A percentile compares a stretch with the other conserved stretches of the same genome.
These are phyloP conservation scores for Rugonectria rugulosa DNA, from an alignment of 2,329 filamentous ascomycete genomes.

Conservation along the genomic window DNA sequence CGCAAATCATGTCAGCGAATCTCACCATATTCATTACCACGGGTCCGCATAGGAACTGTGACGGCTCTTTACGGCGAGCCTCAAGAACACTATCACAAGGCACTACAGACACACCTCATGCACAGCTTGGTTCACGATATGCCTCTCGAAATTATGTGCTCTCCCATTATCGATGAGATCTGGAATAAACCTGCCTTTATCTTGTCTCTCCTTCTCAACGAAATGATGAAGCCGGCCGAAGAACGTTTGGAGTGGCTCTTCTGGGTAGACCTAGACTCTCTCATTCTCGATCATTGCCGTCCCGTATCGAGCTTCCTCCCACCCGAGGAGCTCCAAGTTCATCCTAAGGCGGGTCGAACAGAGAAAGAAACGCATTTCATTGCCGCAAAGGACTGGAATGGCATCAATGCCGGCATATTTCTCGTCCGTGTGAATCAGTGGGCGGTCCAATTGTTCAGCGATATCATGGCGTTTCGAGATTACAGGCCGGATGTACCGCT, in stretches of 20 bases:
- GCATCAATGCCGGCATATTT: neutral
- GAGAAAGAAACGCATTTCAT: neutral
- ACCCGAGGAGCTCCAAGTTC: neutral
- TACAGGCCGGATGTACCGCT: neutral
- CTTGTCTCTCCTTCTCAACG: neutral
- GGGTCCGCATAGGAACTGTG: neutral
- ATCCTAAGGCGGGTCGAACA: neutral
- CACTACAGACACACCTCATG: neutral
- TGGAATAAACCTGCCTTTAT: constrained; percentile 5
- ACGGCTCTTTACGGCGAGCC: neutral
- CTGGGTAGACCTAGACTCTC: constrained; percentile 4
- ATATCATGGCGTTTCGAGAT: neutral
- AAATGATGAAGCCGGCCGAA: constrained; percentile 1
- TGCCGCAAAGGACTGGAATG: neutral
- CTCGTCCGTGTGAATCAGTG: constrained; percentile 1
- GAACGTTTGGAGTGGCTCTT: constrained; percentile 4
- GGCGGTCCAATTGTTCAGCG: neutral
- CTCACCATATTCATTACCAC: neutral
- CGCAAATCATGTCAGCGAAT: neutral
- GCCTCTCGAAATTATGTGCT: neutral
- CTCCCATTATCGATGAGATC: neutral
- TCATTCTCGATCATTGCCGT: constrained; percentile 3
- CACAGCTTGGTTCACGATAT: constrained; percentile 1
- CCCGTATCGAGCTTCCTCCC: neutral
- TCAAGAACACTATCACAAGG: constrained; percentile 1